These are phyloP conservation scores for Waitea zeae DNA, from an alignment of 1,284 basidiomycete species.

Conservation along the genomic window DNA sequence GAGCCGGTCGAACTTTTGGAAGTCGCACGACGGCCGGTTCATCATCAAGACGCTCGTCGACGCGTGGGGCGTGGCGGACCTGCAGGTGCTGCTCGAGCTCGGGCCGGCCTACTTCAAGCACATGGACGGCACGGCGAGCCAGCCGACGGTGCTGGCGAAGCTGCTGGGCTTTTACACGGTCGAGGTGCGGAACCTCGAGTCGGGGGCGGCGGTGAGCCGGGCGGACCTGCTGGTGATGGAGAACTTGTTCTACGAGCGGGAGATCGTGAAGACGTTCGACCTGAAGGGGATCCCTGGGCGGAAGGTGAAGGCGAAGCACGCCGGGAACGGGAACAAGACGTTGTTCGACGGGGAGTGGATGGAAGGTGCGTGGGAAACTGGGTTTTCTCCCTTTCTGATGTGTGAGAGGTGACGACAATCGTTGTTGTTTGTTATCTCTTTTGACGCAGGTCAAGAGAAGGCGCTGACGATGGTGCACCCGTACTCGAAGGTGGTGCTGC, in stretches of 20 bases:
- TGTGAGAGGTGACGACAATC: no score
- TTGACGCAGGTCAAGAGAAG: constrained; percentile 38
- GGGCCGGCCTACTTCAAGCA: constrained; percentile 64
- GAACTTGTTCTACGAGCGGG: constrained; percentile 58
- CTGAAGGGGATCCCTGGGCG: constrained; percentile 65
- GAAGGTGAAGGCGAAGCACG: constrained; percentile 33
- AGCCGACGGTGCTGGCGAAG: constrained; percentile 54
- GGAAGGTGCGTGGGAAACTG: constrained; percentile 28
- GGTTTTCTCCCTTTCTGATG: not conserved
- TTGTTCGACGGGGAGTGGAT: constrained; percentile 73
- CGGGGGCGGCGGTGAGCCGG: constrained; percentile 40
- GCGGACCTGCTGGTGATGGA: constrained; percentile 70
- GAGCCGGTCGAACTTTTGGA: constrained; percentile 63
- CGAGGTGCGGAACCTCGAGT: constrained; percentile 57
- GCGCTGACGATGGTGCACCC: constrained; percentile 47
- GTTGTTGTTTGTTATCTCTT: constrained; percentile 1
- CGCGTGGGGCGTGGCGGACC: constrained; percentile 70
- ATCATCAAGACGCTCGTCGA: constrained; percentile 72
- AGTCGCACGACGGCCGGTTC: constrained; percentile 55
- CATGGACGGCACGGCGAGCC: constrained; percentile 48
- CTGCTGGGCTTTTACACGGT: constrained; percentile 66
- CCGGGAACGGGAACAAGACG: constrained; percentile 33
- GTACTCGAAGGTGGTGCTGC: constrained; percentile 49
- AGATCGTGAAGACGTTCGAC: constrained; percentile 53
- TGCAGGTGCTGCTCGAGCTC: constrained; percentile 65